Percentiles rank a stretch among this genome's conserved stretches.
Conservation (phyloP, 75 land plant species). For the Pinus albicaulis region DNA sequence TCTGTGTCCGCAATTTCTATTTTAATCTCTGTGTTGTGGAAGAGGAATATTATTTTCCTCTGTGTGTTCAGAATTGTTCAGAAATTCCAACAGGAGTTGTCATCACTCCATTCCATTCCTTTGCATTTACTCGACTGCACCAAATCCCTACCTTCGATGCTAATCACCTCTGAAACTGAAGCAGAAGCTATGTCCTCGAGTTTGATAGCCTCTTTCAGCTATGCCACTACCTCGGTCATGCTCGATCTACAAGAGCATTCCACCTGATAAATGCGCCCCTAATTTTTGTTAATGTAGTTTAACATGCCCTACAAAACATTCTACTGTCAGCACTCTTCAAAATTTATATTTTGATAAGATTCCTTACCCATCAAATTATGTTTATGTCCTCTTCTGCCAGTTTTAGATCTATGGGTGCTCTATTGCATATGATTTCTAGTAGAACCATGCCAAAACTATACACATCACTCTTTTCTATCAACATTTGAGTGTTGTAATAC, state of each 20-base stretch:
- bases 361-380: not conserved
- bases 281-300: too few relatives aligned
- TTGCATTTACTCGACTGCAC: too few relatives aligned
- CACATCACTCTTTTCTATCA: constrained; percentile 16
- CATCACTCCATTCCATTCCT: too few relatives aligned
- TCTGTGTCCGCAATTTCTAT: too few relatives aligned
- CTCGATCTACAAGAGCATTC: constrained; percentile 17
- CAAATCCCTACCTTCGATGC: too few relatives aligned
- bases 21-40: too few relatives aligned
- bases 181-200: not conserved
- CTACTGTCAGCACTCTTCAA: too few relatives aligned
- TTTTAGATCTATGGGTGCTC: not conserved
- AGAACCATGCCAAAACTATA: constrained; percentile 20
- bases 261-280: not conserved
- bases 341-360: not conserved
- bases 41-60: too few relatives aligned
- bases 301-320: too few relatives aligned
- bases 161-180: too few relatives aligned
- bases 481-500: constrained; percentile 8
- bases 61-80: too few relatives aligned
- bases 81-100: too few relatives aligned
- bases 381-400: not conserved
- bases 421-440: not conserved
- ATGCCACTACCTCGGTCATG: constrained; percentile 24
- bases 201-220: constrained; percentile 20